These are phyloP conservation scores for Cicer pinnatifidum DNA, from an alignment of 306 rosid genomes.

Conservation along the genomic window DNA sequence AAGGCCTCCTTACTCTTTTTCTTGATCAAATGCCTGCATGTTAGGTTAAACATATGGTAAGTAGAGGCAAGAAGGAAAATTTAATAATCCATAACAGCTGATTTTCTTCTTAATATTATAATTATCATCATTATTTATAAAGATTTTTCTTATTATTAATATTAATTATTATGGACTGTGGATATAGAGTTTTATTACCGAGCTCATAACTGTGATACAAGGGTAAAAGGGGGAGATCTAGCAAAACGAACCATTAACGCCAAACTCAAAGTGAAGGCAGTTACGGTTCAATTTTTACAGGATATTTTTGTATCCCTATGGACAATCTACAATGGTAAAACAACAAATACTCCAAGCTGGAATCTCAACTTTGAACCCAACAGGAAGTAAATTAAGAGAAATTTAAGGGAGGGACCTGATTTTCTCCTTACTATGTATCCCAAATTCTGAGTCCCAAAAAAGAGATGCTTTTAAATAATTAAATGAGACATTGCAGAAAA, in stretches of 20 bases:
- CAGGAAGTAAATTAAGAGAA: background rate
- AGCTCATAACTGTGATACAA: conserved; percentile 15
- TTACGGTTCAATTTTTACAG: conserved; percentile 17
- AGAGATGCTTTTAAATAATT: conserved; percentile 16
- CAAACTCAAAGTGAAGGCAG: conserved; percentile 22
- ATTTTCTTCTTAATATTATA: background rate
- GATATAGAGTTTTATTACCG: conserved; percentile 10
- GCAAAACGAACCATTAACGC: conserved; percentile 31
- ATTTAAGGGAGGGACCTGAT: conserved; percentile 18
- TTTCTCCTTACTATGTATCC: conserved; percentile 23
- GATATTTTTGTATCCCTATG: conserved; percentile 14
- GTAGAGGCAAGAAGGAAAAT: conserved; percentile 35
- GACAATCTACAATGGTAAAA: conserved; percentile 17
- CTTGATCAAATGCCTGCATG: conserved; percentile 89
- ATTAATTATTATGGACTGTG: conserved; percentile 13
- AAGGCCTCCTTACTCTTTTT: conserved; percentile 87
- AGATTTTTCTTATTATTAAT: background rate
- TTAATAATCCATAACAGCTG: conserved; percentile 16
- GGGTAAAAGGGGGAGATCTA: conserved; percentile 26
- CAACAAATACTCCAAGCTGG: conserved; percentile 27
- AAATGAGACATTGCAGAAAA: conserved; percentile 8
- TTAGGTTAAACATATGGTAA: conserved; percentile 42
- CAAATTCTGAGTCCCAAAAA: conserved; percentile 1
- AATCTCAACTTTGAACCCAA: conserved; percentile 14
- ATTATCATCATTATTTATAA: background rate